Evolutionary conservation across 306 rosid genomes (phyloP).

Genomic region (Coriaria nepalensis): DNA sequence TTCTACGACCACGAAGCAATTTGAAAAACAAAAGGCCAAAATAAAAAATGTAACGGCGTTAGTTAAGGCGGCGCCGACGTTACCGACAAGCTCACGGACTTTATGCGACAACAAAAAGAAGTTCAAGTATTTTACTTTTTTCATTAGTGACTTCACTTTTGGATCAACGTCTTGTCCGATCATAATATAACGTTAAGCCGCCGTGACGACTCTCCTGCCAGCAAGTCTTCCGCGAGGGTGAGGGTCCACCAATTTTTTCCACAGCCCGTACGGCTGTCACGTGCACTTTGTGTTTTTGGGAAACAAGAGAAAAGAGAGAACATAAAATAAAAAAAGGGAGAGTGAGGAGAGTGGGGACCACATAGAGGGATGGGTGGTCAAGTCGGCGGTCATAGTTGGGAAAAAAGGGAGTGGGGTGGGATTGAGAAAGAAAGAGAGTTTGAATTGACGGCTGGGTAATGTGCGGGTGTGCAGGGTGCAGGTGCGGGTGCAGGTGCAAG

Average conservation of each 20-base stretch:
- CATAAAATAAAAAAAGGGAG: neutral
- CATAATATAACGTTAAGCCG: slow-evolving; percentile 14
- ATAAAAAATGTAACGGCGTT: too few relatives aligned
- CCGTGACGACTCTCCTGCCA: slow-evolving; percentile 40
- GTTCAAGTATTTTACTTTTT: too few relatives aligned
- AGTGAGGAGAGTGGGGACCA: slow-evolving; percentile 4
- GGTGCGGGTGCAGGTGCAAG: neutral
- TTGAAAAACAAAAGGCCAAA: too few relatives aligned
- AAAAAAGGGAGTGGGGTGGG: neutral
- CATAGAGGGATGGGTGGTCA: neutral
- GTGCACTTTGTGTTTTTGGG: neutral
- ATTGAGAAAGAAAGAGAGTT: slow-evolving; percentile 12
- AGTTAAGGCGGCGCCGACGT: slow-evolving; percentile 21
- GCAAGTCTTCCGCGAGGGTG: slow-evolving; percentile 25
- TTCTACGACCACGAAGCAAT: too few relatives aligned
- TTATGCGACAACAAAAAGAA: too few relatives aligned
- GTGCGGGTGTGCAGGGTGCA: slow-evolving; percentile 4
- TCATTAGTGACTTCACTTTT: too few relatives aligned
- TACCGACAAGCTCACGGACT: slow-evolving; percentile 20
- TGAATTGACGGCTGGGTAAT: slow-evolving; percentile 31
- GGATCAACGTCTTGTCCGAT: neutral
- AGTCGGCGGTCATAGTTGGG: too few relatives aligned
- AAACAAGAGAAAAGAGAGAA: neutral
- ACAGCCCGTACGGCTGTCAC: neutral
- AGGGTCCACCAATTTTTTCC: slow-evolving; percentile 5